Evolutionary conservation across 257 asterid species (phyloP), one percentile per base, ranked within the genome.

Genomic region (Paulownia fortunei): DNA sequence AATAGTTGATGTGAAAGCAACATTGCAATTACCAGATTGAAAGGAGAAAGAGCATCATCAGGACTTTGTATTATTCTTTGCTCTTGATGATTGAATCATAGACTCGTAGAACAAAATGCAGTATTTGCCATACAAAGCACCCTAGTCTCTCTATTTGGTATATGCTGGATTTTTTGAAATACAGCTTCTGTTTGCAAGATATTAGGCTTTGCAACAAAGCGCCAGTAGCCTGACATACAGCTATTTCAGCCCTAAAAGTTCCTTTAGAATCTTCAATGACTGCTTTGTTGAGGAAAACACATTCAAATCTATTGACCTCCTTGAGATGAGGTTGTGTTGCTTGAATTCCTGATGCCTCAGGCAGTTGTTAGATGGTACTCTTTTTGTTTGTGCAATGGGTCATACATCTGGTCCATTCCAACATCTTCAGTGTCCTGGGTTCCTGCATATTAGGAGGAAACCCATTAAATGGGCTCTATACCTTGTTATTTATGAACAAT

Each of bases 301-400:
- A 30, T 27, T 30, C 3, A 12, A 44, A 49, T 49, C 56, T 15
- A 15, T 7, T 54, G 27, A 54, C 30, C 3, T 54, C 61, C 30
- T 54, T 54, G 61, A 54, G 9, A 30, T 37, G 44, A 32, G 58
- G 37, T 6, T 54, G 54, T 39, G 11, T 54, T 19, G 67, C 67
- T 54, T 23, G 34, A 36, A 55, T 54, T 52, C 76, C 37, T 54
- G 66, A 36, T 55, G 76, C 54, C 46, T 27, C 36, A 71, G 8
- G 54, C 52, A 34, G 37, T 34, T 52, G 15, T 55, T 34, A 21
- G 54, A 72, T 36, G 18, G 37, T 72, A 58, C 12, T 11, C 19
- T 16, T 21, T 56, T 73, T 16, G 26, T 41, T 7, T 42, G 26
- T 39, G 15, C 12, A 36, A 24, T 73, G 42, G 41, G 39, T 58